phyloP scores from a whole-genome alignment of 768 basidiomycete genomes.

The Strobilomyces confusus region DNA sequence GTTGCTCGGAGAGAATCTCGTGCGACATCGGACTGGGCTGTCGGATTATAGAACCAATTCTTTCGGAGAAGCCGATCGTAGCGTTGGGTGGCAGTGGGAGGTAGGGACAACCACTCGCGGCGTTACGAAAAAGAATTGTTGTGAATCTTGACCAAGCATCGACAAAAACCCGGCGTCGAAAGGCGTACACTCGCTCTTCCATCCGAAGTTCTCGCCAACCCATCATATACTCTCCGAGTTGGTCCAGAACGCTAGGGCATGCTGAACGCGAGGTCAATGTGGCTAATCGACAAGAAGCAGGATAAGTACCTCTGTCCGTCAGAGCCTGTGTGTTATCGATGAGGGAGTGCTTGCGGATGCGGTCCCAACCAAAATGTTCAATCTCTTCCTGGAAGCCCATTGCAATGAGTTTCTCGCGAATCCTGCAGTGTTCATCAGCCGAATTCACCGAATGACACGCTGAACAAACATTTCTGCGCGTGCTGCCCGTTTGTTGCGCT shows the following conservation, averaged over 20 bases:
- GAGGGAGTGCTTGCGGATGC: slow-evolving; percentile 26
- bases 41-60: slow-evolving; percentile 26
- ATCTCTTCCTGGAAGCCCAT: slow-evolving; percentile 26
- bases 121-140: slow-evolving; percentile 8
- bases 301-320: slow-evolving; percentile 19
- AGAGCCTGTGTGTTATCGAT: slow-evolving; percentile 24
- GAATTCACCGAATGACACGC: not conserved
- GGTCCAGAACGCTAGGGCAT: slow-evolving; percentile 12
- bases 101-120: slow-evolving; percentile 14
- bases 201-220: slow-evolving; percentile 30
- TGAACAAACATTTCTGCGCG: slow-evolving; percentile 26
- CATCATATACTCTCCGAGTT: slow-evolving; percentile 25
- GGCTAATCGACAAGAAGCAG: not conserved
- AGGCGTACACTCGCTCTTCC: slow-evolving; percentile 27
- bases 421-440: slow-evolving; percentile 14
- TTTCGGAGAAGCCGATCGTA: slow-evolving; percentile 20
- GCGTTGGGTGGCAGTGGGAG: slow-evolving; percentile 28
- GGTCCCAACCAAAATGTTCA: slow-evolving; percentile 30
- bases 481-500: slow-evolving; percentile 23
- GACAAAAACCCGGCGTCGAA: slow-evolving; percentile 24
- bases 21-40: slow-evolving; percentile 5
- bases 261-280: slow-evolving; percentile 17
- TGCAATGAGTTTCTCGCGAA: slow-evolving; percentile 15
- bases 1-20: slow-evolving; percentile 14
- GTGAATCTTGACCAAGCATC: slow-evolving; percentile 26